Evolutionary conservation across 257 asterid genomes (phyloP).

Genomic region (Solanum sitiens): DNA sequence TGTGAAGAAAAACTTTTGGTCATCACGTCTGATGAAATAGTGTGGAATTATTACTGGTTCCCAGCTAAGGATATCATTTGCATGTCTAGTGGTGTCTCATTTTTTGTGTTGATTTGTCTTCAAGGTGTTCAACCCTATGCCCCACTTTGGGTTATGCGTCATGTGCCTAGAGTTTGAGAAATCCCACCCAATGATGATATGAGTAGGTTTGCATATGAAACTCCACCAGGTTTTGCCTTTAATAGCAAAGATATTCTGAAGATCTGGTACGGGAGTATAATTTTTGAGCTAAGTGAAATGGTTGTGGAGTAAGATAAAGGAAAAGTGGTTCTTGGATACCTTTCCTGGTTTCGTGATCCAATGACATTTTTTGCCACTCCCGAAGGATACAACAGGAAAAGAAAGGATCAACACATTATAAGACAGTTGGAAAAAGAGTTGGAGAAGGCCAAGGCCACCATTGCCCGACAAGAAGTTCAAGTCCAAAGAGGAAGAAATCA

Average conservation of each 20-base stretch:
- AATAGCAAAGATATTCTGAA: neutral
- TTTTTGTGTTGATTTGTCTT: no score
- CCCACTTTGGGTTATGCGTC: neutral
- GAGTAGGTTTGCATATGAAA: neutral
- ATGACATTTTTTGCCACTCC: rapidly evolving
- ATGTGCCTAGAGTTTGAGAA: neutral
- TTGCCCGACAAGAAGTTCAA: neutral
- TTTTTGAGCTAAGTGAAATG: neutral
- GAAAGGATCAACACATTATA: neutral
- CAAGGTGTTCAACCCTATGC: neutral
- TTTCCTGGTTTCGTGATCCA: neutral
- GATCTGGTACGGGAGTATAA: neutral
- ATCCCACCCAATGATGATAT: neutral
- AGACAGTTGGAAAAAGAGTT: neutral
- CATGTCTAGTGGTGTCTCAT: neutral
- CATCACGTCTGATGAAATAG: no score
- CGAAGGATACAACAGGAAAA: neutral
- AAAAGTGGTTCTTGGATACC: neutral
- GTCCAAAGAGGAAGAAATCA: neutral
- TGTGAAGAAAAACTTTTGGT: no score
- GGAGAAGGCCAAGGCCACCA: neutral
- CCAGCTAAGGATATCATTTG: neutral
- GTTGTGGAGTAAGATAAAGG: neutral
- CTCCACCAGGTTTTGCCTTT: neutral
- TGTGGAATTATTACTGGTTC: neutral